These are phyloP conservation scores for Alternaria triticina DNA, from an alignment of 2,329 filamentous ascomycete species.

Conservation along the genomic window DNA sequence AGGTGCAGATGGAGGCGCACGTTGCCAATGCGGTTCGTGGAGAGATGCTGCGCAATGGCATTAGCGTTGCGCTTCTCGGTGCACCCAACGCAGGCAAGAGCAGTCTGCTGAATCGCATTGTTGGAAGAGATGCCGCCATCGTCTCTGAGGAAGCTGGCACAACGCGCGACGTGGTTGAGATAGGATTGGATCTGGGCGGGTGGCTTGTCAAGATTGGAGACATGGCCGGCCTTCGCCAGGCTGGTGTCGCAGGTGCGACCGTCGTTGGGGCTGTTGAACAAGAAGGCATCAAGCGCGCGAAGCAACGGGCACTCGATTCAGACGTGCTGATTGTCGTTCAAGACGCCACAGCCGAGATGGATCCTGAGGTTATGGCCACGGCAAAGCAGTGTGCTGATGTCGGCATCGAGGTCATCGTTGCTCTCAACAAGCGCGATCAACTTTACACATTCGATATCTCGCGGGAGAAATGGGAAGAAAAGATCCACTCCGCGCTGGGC, in stretches of 20 bases:
- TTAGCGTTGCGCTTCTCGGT: constrained; percentile 83
- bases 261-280: constrained; percentile 77
- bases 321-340: constrained; percentile 81
- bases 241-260: constrained; percentile 34
- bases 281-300: constrained; percentile 89
- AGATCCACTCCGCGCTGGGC: constrained; percentile 27
- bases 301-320: constrained; percentile 78
- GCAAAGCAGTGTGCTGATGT: constrained; percentile 57
- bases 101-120: constrained; percentile 86
- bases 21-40: constrained; percentile 79
- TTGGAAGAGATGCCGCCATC: constrained; percentile 92
- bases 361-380: constrained; percentile 64
- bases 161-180: constrained; percentile 91
- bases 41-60: constrained; percentile 83
- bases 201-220: constrained; percentile 95
- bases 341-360: constrained; percentile 71
- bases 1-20: constrained; percentile 70
- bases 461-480: constrained; percentile 26
- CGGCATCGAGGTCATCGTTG: constrained; percentile 63
- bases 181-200: constrained; percentile 84
- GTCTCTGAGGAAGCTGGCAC: constrained; percentile 93
- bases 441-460: constrained; percentile 44
- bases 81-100: constrained; percentile 96
- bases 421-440: constrained; percentile 67
- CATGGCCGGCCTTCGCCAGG: constrained; percentile 82